phyloP scores from a whole-genome alignment of 2,329 filamentous ascomycete species.

The Chaetomium strumarium region DNA sequence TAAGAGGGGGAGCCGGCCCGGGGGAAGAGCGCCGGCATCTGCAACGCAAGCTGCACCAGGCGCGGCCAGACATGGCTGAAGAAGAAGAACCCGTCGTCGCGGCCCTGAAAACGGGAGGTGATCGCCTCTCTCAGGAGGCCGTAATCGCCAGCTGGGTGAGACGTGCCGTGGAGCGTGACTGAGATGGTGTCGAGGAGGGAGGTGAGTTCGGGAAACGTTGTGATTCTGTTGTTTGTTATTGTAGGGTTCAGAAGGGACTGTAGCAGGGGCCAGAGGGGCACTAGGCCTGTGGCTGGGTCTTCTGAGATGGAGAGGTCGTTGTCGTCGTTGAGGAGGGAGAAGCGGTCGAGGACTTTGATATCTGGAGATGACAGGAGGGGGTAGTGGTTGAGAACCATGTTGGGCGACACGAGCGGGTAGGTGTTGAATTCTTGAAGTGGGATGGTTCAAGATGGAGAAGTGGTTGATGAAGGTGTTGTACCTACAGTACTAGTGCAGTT shows the following conservation, averaged over 20 bases:
- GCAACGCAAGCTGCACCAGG: constrained; percentile 1
- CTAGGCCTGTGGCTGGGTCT: constrained; percentile 5
- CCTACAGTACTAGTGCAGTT: too few relatives aligned
- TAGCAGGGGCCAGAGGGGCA: constrained; percentile 13
- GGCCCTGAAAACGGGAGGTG: neutral
- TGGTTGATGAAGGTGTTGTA: too few relatives aligned
- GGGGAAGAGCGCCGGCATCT: constrained; percentile 8
- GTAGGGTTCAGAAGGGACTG: neutral
- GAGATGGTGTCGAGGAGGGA: constrained; percentile 16
- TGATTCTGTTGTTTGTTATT: neutral
- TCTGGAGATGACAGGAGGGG: constrained; percentile 7
- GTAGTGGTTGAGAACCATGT: neutral
- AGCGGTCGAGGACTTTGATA: constrained; percentile 12
- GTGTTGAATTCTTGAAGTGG: neutral
- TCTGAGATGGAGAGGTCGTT: neutral
- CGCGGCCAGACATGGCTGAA: constrained; percentile 5
- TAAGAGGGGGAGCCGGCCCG: neutral
- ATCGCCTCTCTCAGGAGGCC: constrained; percentile 6
- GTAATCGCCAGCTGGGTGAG: constrained; percentile 9
- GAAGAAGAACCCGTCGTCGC: neutral
- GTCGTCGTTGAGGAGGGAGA: constrained; percentile 9
- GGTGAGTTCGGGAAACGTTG: constrained; percentile 2
- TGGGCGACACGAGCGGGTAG: neutral
- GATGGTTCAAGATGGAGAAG: neutral
- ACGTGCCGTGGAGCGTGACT: constrained; percentile 7